Base-by-base conservation (phyloP, 2,329 filamentous ascomycete genomes). In the Sclerotinia sclerotiorum region DNA sequence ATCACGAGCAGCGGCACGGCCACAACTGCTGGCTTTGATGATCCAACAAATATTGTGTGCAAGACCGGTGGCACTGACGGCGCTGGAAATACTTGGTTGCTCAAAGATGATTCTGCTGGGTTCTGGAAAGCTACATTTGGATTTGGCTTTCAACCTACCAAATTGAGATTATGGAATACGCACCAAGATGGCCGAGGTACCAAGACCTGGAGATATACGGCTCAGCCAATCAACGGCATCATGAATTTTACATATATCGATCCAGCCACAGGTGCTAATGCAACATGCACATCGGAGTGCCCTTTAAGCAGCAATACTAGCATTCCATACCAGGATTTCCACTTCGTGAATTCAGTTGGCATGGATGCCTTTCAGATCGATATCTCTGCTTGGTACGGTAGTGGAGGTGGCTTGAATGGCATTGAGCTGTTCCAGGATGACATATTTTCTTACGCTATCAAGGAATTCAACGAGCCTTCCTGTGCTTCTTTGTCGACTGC, bases 241-340 rank as follows among this genome's bases (percentile, higher is more conserved):
- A 92, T 99, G 88, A 97, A 98, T 79, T 85, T 99, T 76, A 97
- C 93, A 49, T 98, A 95, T 74, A 88, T 89, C 71, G 93, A 98
- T 76, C 89, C 90, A 32, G 82, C 78, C 51, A 90, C 87, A 1
- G 90, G 90, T 35, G 81, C 86, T 63, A 89, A 89, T 67, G 80
- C 82, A 42, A 88, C 85, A 68, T 99, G 95, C 80, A 93, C 94
- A 65, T 90, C 88, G 70, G 85, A 87, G 75, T 99, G 95, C 75
- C 92, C 94, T n/a, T 84, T 99, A 60, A 93, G 91, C 71, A 83
- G 88, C 76, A 87, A 92, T 75, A 80, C 83, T 24, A 85, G 84
- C 7, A 78, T 89, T 62, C 79, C 83, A 63, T 96, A 87, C 73
- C 94, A 97, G 78, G 95, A 99, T 75, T 99, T 98, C 77, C 85